phyloP scores from a whole-genome alignment of 2,329 filamentous ascomycete genomes.

The Alternaria longipes region DNA sequence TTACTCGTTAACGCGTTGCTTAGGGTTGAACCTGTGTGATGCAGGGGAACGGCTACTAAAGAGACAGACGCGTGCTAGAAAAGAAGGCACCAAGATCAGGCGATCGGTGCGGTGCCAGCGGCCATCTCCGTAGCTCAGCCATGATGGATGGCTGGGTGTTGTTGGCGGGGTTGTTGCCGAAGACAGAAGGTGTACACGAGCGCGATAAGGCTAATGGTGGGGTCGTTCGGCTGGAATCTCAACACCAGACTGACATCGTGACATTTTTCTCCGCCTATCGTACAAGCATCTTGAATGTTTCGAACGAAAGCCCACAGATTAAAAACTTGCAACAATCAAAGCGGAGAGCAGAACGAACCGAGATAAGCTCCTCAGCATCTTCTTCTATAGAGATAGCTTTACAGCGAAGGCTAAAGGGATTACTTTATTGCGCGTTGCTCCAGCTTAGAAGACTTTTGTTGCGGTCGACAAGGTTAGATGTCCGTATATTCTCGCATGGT shows the following conservation, averaged over 20 bases:
- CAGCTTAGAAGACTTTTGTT: not conserved
- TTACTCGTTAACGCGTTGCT: slow-evolving; percentile 7
- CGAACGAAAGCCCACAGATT: not conserved
- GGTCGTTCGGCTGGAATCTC: slow-evolving; percentile 23
- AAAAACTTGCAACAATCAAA: not conserved
- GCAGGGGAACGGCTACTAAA: not conserved
- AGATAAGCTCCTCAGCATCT: not conserved
- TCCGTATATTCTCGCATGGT: not conserved
- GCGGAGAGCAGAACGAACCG: too few species aligned
- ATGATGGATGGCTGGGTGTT: slow-evolving; percentile 23
- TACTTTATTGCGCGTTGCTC: not conserved
- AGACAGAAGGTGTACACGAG: slow-evolving; percentile 42
- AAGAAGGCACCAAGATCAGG: slow-evolving; percentile 12
- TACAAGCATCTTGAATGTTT: not conserved
- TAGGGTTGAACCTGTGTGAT: not conserved
- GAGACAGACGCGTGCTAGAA: not conserved
- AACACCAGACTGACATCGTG: slow-evolving; percentile 16
- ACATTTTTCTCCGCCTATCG: not conserved
- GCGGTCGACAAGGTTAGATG: not conserved
- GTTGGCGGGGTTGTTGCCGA: slow-evolving; percentile 25
- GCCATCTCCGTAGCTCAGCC: slow-evolving; percentile 31
- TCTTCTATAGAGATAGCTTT: not conserved
- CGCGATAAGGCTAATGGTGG: slow-evolving; percentile 34
- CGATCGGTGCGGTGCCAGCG: slow-evolving; percentile 16
- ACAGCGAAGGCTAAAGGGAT: not conserved